Evolutionary conservation across 2,329 filamentous ascomycete genomes (phyloP), one percentile per base, ranked within the genome.

Genomic region (Chalaropsis thielavioides): DNA sequence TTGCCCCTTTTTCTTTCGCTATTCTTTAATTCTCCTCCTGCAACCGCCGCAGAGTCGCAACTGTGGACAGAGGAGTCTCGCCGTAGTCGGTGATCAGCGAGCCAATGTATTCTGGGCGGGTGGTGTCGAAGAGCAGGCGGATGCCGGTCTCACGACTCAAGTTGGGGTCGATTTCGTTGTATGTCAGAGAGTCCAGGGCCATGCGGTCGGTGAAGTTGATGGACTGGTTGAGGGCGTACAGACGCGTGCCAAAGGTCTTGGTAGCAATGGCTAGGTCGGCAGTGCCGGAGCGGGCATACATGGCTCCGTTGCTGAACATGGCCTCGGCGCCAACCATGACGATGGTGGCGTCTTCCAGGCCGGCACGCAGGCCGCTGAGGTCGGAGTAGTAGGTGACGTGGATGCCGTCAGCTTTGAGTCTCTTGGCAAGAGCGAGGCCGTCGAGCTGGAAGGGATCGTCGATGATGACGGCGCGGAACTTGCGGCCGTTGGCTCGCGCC

Each of bases 41-140:
- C 64, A 68, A 46, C 61, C 65, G 63, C n/a, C 67, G 67, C 40
- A 68, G 49, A 27, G 58, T 67, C n/a, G 64, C 65, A 17, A 64
- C 64, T 22, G 65, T 64, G 8, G 64, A 63, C 22, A 67, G 38
- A n/a, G 66, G 64, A 19, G 65, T 67, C 51, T 67, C 66, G 4
- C 92, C 94, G 72, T 92, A 86, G 76, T 99, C 94, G 2, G 91
- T 96, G 61, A 97, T 85, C 49, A 99, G 87, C 75, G 92, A 88
- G 46, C 89, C 87, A 69, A 97, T 86, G 71, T 90, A 92, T 70
- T 90, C 87, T 3, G 90, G 89, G 15, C 87, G 88, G 0, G 94
- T 99, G 60, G 92, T 89, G 74, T 99, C 94, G 72, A 95, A 96
- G 75, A 97, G 84, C 67, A 96, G 81, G 19, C 82, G 75, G 72